phyloP scores from a whole-genome alignment of 1,139 yeast species.

The Yamadazyma taylorii region DNA sequence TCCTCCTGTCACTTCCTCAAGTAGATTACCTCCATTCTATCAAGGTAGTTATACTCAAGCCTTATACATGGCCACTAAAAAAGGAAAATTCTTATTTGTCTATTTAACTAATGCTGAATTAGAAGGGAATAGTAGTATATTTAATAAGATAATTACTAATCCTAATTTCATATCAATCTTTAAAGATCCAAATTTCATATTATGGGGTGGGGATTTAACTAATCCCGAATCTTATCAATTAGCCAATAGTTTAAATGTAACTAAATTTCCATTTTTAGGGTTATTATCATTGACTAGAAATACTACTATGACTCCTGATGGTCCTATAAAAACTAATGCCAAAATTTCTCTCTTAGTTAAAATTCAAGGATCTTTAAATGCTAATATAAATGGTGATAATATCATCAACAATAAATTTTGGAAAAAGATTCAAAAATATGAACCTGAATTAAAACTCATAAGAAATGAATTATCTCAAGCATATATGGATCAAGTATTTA shows the following conservation, averaged over 20 bases:
- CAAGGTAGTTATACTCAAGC: conserved; percentile 82
- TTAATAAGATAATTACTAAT: conserved; percentile 56
- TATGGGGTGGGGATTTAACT: conserved; percentile 89
- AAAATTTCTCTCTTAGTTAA: conserved; percentile 62
- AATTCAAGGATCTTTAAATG: conserved; percentile 59
- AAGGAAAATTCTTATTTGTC: conserved; percentile 70
- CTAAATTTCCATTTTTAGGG: conserved; percentile 81
- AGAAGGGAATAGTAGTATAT: conserved; percentile 58
- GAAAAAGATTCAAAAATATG: conserved; percentile 53
- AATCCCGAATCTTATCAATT: conserved; percentile 84
- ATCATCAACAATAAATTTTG: conserved; percentile 40
- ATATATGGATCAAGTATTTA: conserved; percentile 57
- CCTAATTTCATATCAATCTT: conserved; percentile 53
- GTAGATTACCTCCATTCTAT: conserved; percentile 47
- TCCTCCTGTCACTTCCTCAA: not conserved
- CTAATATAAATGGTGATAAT: conserved; percentile 19
- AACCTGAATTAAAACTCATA: conserved; percentile 58
- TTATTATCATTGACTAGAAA: conserved; percentile 57
- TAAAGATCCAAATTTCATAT: conserved; percentile 50
- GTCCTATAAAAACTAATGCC: conserved; percentile 52
- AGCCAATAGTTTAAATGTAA: conserved; percentile 71
- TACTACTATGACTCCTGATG: conserved; percentile 60
- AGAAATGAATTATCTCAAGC: conserved; percentile 63
- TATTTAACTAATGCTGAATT: conserved; percentile 74
- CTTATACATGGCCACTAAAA: conserved; percentile 60